Percentiles rank a stretch among this genome's conserved stretches.
These are phyloP conservation scores for Annulohypoxylon nitens DNA, from an alignment of 495 filamentous ascomycete genomes.

Conservation along the genomic window DNA sequence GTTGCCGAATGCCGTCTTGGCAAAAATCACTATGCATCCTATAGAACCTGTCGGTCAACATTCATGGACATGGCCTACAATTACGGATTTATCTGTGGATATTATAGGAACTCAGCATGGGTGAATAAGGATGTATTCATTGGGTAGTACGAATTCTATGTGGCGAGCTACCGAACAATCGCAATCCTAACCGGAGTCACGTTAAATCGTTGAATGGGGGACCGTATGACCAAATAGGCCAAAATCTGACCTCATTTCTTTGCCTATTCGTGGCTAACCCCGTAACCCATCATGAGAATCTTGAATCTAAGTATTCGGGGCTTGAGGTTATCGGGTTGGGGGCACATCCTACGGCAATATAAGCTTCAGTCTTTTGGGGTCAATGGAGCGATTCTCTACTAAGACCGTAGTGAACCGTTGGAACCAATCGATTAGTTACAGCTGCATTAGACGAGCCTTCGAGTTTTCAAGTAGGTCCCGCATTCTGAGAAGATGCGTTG, in stretches of 20 bases:
- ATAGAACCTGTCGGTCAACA: conserved; percentile 9
- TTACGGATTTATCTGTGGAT: background rate
- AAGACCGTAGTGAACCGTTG: no score
- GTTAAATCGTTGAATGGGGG: background rate
- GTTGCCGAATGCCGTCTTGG: conserved; percentile 46
- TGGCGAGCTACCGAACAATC: background rate
- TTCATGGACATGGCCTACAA: background rate
- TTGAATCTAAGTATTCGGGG: background rate
- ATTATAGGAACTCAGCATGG: background rate
- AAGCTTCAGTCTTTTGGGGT: background rate
- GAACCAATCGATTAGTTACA: no score
- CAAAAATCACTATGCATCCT: conserved; percentile 23
- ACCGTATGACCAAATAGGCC: background rate
- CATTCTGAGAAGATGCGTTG: no score
- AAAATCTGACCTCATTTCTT: conserved; percentile 5
- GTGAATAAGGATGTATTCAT: background rate
- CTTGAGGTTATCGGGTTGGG: background rate
- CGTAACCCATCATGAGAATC: background rate
- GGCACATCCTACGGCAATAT: background rate
- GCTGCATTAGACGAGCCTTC: no score
- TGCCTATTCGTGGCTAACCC: background rate
- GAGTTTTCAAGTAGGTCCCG: no score
- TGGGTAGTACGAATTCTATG: background rate
- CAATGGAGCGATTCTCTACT: no score
- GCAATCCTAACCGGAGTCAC: background rate